These are phyloP conservation scores for Cryphonectria naterciae DNA, from an alignment of 2,329 filamentous ascomycete species.

Conservation along the genomic window DNA sequence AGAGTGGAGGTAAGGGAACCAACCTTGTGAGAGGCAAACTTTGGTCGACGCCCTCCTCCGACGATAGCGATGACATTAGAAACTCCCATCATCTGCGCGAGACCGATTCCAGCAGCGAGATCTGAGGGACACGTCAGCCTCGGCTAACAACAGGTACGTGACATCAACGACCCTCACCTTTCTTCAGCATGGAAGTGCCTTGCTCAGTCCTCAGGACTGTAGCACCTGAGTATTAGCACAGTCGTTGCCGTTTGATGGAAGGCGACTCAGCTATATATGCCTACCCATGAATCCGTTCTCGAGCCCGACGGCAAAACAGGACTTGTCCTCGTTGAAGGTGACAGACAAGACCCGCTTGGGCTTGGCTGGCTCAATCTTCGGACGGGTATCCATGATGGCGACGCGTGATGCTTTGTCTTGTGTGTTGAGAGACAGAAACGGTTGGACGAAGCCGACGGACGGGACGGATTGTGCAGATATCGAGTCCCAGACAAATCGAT, in stretches of 20 bases:
- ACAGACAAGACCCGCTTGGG: constrained; percentile 79
- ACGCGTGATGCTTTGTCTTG: not conserved
- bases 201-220: constrained; percentile 74
- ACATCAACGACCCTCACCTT: constrained; percentile 22
- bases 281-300: constrained; percentile 84
- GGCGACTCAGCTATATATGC: too few relatives aligned
- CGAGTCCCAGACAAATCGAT: constrained; percentile 6
- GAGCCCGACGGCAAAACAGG: constrained; percentile 84
- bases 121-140: constrained; percentile 48
- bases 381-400: constrained; percentile 81
- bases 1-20: constrained; percentile 9
- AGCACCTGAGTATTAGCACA: constrained; percentile 35
- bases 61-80: constrained; percentile 88
- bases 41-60: constrained; percentile 82
- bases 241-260: not conserved
- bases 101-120: constrained; percentile 80
- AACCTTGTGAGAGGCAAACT: constrained; percentile 86
- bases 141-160: constrained; percentile 11
- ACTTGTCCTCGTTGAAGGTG: constrained; percentile 83
- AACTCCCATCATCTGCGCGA: constrained; percentile 84
- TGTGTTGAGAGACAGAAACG: not conserved
- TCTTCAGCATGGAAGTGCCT: constrained; percentile 66
- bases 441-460: not conserved
- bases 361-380: constrained; percentile 77
- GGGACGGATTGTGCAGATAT: not conserved